These are phyloP conservation scores for Hibiscus trionum DNA, from an alignment of 345 rosid genomes.

Conservation along the genomic window DNA sequence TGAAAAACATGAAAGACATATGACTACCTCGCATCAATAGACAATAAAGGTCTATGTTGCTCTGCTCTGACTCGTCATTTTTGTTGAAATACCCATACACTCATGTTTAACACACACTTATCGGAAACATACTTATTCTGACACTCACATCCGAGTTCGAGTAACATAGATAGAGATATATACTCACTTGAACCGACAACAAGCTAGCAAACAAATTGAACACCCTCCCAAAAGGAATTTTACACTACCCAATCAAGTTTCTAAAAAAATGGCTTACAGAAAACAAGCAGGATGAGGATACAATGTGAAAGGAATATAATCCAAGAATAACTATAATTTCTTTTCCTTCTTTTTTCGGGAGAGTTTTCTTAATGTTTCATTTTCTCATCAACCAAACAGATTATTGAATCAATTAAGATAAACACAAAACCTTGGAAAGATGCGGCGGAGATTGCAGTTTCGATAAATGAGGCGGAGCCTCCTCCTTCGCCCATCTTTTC, in stretches of 20 bases:
- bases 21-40: slow-evolving; percentile 37
- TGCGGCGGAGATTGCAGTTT: slow-evolving; percentile 50
- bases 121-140: not conserved
- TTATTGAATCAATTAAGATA: not conserved
- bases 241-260: not conserved
- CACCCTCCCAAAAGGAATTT: not conserved
- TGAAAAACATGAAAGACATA: slow-evolving; percentile 63
- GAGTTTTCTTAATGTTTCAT: not conserved
- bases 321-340: not conserved
- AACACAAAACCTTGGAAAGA: slow-evolving; percentile 29
- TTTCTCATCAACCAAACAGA: slow-evolving; percentile 11
- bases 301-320: not conserved
- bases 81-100: not conserved
- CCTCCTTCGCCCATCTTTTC: slow-evolving; percentile 47
- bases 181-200: not conserved
- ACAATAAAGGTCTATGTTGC: not conserved
- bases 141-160: not conserved
- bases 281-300: not conserved
- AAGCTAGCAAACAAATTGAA: not conserved
- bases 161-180: not conserved
- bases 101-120: too few species aligned
- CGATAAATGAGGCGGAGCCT: slow-evolving; percentile 39
- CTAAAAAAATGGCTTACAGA: not conserved
- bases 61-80: not conserved
- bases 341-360: not conserved